Base-by-base conservation (phyloP, 2,329 filamentous ascomycete genomes). In the Nothophaeocryptopus gaeumannii region DNA sequence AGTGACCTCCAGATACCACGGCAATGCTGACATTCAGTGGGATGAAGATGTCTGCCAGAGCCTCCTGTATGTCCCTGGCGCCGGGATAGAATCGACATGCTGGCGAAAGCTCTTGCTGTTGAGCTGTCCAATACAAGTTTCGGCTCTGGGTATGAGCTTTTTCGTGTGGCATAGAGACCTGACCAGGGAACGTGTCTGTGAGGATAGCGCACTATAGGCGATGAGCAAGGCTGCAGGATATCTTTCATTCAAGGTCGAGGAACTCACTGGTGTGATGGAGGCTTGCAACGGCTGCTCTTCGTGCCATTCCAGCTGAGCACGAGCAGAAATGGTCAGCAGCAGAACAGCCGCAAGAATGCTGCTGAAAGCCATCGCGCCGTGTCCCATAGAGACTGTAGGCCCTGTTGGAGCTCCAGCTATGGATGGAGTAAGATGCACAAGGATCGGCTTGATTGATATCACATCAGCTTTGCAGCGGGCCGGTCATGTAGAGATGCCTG, bases 1-100 rank as follows among this genome's bases (percentile, higher is more conserved):
- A 57, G 33, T 64, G 61, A 12, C 63, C 63, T 10, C 64, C 64
- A 13, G 60, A 59, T 11, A 52, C 52, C 2, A 63, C 49, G 11
- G 61, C 62, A 39, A 65, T 62, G 29, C 40, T 56, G 37, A 47
- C 51, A 41, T 59, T 53, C 37, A 34, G 45, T 10, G 50, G 53
- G 3, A 55, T 37, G 16, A 58, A 33, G 29, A 55, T 49, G 43
- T 58, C 55, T 9, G 55, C 55, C 3, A 55, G 47, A 8, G 55
- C 55, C 40, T 55, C 50, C 30, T 55, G 53, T 31, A 58, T 46
- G 31, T 58, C 52, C 36, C 50, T 43, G 26, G 50, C 35, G 26
- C 41, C 44, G 15, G 55, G 55, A 26, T 51, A 53, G 50, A 58
- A 58, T 30, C 53, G 53, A 44, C 55, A 58, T 31, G 45, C 15